Evolutionary conservation across 2,329 filamentous ascomycete genomes (phyloP).

Genomic region (Dryadomyces quercus-mongolicae): DNA sequence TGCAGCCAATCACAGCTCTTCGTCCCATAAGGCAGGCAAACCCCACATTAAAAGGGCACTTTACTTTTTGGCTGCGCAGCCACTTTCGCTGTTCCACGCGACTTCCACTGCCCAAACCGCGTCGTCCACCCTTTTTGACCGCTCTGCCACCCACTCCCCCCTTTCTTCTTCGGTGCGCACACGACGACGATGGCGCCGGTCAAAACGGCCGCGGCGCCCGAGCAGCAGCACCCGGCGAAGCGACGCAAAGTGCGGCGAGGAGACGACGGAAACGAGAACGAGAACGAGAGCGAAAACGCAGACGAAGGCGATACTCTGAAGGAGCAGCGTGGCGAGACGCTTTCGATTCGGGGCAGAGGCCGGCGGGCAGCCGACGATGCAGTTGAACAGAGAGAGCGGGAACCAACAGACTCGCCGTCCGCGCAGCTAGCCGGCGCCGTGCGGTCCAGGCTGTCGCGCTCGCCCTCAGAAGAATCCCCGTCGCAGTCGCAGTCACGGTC

Average conservation of each 20-base stretch:
- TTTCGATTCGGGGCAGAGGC: conserved; percentile 3
- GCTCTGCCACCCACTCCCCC: too few relatives aligned
- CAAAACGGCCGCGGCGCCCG: not conserved
- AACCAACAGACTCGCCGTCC: conserved; percentile 9
- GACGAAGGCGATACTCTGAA: not conserved
- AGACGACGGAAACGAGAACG: not conserved
- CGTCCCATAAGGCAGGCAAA: not conserved
- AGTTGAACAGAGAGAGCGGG: not conserved
- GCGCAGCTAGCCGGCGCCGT: conserved; percentile 10
- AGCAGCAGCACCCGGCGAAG: conserved; percentile 4
- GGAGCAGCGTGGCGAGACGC: not conserved
- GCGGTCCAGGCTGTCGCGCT: not conserved
- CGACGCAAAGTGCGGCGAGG: conserved; percentile 2
- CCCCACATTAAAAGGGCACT: not conserved
- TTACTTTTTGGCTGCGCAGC: not conserved
- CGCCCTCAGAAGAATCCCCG: not conserved
- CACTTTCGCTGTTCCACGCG: not conserved
- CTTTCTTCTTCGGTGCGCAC: not conserved
- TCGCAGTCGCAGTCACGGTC: not conserved
- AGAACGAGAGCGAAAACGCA: not conserved
- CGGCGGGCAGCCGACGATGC: not conserved
- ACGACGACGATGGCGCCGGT: conserved; percentile 4
- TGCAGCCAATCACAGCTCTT: too few relatives aligned
- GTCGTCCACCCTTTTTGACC: too few relatives aligned
- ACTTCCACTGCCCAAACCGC: not conserved